These are phyloP conservation scores for Camelina hispida DNA, from an alignment of 345 rosid species.

Conservation along the genomic window DNA sequence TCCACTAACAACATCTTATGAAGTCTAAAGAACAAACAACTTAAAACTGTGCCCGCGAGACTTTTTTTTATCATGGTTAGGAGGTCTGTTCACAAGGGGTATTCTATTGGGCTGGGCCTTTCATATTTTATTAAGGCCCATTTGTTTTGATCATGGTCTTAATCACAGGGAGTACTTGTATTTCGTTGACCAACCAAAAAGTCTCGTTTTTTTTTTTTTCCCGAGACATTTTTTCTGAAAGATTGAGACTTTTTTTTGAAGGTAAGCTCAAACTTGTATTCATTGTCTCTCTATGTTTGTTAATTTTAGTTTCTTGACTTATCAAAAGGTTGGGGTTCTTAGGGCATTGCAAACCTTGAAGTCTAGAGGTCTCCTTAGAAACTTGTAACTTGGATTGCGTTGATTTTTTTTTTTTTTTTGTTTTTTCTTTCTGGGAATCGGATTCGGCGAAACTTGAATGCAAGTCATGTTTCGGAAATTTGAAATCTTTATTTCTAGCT, in stretches of 20 bases:
- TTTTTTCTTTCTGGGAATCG: neutral
- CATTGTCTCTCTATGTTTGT: neutral
- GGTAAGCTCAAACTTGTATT: conserved; percentile 18
- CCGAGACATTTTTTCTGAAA: neutral
- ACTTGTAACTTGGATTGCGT: neutral
- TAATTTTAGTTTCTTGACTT: neutral
- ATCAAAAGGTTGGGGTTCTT: neutral
- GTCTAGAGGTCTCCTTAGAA: neutral
- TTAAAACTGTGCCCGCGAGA: no score
- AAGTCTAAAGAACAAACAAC: no score
- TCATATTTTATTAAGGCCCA: no score
- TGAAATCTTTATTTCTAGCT: neutral
- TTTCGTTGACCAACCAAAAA: no score
- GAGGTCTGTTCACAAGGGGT: no score
- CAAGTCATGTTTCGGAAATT: neutral
- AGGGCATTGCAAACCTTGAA: neutral
- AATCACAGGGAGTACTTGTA: no score
- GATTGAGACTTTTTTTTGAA: conserved; percentile 7
- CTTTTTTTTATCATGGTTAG: no score
- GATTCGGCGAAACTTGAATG: neutral
- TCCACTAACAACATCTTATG: no score
- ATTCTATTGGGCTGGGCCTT: no score
- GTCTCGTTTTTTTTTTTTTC: no score
- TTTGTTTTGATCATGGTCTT: no score
- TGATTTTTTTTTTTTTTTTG: neutral